These are phyloP conservation scores for Schrenkiella parvula DNA, from an alignment of 345 rosid genomes.

Conservation along the genomic window DNA sequence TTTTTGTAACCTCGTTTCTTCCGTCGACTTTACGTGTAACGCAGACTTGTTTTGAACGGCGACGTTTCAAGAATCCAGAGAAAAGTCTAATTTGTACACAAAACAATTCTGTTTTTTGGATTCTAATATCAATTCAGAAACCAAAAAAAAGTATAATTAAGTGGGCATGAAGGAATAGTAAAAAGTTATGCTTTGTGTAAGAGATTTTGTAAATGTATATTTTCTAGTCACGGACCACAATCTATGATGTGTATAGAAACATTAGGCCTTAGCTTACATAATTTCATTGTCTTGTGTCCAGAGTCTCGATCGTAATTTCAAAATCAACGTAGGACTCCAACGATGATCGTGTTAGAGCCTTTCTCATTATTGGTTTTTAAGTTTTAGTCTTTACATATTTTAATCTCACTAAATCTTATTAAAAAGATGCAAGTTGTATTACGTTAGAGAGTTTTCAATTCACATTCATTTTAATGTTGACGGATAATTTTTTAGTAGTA, in stretches of 20 bases:
- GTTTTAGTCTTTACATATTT: not conserved
- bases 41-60: constrained; percentile 18
- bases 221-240: not conserved
- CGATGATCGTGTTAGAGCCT: not conserved
- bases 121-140: not conserved
- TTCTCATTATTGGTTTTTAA: not conserved
- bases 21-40: constrained; percentile 19
- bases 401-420: not conserved
- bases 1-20: constrained; percentile 14
- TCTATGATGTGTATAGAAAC: not conserved
- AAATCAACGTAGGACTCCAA: not conserved
- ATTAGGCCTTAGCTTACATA: not conserved
- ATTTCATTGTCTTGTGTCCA: not conserved
- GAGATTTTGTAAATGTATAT: not conserved
- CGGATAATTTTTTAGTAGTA: not conserved
- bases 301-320: not conserved
- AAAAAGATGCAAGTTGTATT: not conserved
- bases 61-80: not conserved
- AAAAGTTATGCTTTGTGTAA: not conserved
- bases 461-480: not conserved
- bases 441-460: not conserved
- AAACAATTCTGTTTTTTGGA: not conserved
- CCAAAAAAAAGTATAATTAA: not conserved
- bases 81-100: not conserved
- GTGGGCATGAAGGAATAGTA: not conserved